A percentile compares a stretch with the other conserved stretches of the same genome.
These are phyloP conservation scores for Taxillus chinensis DNA, from an alignment of 164 flowering plant species.

Conservation along the genomic window DNA sequence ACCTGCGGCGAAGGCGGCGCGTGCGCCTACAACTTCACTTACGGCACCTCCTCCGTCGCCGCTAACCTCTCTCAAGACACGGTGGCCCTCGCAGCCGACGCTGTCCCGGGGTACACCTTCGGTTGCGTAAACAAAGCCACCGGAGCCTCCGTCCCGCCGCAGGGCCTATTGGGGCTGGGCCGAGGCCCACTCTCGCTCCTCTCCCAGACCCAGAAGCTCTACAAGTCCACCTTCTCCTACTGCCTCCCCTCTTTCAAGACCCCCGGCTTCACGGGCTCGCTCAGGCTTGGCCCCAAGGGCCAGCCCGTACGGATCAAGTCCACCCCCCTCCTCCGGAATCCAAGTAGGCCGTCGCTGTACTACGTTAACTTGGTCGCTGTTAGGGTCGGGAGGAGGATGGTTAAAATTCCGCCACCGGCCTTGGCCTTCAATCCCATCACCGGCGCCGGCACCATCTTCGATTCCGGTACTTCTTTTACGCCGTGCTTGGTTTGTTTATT, in stretches of 20 bases:
- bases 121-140: constrained; percentile 56
- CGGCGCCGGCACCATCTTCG: constrained; percentile 86
- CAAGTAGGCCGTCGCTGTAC: constrained; percentile 71
- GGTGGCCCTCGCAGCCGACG: constrained; percentile 45
- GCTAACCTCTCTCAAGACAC: constrained; percentile 66
- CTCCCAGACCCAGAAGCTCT: constrained; percentile 54
- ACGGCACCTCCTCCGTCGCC: constrained; percentile 57
- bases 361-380: constrained; percentile 64
- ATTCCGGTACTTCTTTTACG: too few species aligned
- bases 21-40: constrained; percentile 68
- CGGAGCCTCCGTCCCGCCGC: constrained; percentile 65
- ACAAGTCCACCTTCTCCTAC: constrained; percentile 82
- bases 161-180: constrained; percentile 82
- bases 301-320: constrained; percentile 68
- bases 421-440: constrained; percentile 64
- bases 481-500: too few species aligned
- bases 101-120: constrained; percentile 55
- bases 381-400: constrained; percentile 49
- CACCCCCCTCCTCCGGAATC: constrained; percentile 74
- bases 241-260: constrained; percentile 82
- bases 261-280: constrained; percentile 57
- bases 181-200: constrained; percentile 76
- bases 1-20: constrained; percentile 29
- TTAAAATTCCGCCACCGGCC: constrained; percentile 52
- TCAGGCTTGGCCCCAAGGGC: constrained; percentile 60